Base-by-base conservation (phyloP, 2,329 filamentous ascomycete species). In the Aspergillus sp. region DNA sequence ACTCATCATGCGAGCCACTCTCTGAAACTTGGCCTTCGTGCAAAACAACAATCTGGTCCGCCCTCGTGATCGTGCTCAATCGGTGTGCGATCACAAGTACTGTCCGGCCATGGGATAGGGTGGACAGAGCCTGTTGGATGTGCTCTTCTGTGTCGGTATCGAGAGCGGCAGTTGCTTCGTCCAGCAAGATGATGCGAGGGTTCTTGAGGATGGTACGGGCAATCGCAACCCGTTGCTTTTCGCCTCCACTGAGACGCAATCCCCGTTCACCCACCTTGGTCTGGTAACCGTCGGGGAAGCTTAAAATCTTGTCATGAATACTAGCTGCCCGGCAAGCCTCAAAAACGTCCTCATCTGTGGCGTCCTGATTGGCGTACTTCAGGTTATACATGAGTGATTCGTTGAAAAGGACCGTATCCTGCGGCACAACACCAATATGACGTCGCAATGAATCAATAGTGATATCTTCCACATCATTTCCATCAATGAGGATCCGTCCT, bases 341-440 rank as follows among this genome's bases (percentile, higher is more conserved):
- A 60, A 83, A 86, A 2, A 95, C 83, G 23, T 95, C 83, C 56
- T 91, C 86, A 50, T 94, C 84, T 0, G 86, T 86, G 9, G 86
- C 89, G 23, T 79, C 69, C 39, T 88, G 87, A 54, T 91, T 91
- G 50, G 90, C 90, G 64, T 96, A 95, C 65, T 84, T 86, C 52
- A 96, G 75, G 63, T 96, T 96, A 72, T 95, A 95, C 88, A 95
- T 93, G 53, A 96, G 74, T 1, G 86, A 86, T 66, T 95, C 90
- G 65, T 95, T 95, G 78, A 96, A 96, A 41, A 96, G 76, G 5
- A 95, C 87, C 4, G 91, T 96, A 61, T 98, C 93, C 67, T 98
- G 93, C 1, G 93, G 93, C 5, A 98, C 93, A 39, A 98, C 91
- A 20, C 93, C 93, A 60, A 98, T 96, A 64, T 90, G 86, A 50